phyloP scores from a whole-genome alignment of 345 rosid genomes.

The Mercurialis annua region DNA sequence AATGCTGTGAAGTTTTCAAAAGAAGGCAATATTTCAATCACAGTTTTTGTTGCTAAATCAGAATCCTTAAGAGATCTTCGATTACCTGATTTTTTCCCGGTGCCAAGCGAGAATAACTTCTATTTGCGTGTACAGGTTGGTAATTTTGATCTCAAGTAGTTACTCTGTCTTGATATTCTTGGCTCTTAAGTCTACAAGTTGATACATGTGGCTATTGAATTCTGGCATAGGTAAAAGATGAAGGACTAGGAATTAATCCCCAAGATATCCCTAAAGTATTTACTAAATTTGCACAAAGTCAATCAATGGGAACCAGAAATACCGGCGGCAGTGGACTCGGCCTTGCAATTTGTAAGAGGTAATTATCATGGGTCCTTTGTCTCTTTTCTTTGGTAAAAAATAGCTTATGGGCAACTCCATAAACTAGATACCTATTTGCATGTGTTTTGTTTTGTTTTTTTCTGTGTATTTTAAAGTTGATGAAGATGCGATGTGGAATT shows the following conservation, averaged over 20 bases:
- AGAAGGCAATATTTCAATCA: conserved; percentile 70
- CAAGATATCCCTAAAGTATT: conserved; percentile 85
- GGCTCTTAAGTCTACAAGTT: conserved; percentile 5
- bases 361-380: neutral
- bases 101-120: conserved; percentile 69
- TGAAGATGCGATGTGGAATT: neutral
- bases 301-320: conserved; percentile 56
- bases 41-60: conserved; percentile 71
- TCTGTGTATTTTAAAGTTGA: neutral
- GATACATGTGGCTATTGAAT: conserved; percentile 11
- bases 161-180: neutral
- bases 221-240: conserved; percentile 77
- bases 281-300: conserved; percentile 87
- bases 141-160: conserved; percentile 17
- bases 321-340: conserved; percentile 94
- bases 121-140: conserved; percentile 88
- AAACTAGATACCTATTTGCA: neutral
- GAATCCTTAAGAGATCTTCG: conserved; percentile 57
- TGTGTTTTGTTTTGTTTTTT: neutral
- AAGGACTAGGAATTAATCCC: conserved; percentile 77
- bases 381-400: no score
- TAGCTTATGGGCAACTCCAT: neutral
- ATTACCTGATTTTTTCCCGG: conserved; percentile 61
- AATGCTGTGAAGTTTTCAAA: conserved; percentile 96
- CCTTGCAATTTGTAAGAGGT: conserved; percentile 98